Percentiles rank a stretch among this genome's conserved stretches.
Evolutionary conservation across 805 yeast genomes (phyloP).

Genomic region (Torulaspora indica): DNA sequence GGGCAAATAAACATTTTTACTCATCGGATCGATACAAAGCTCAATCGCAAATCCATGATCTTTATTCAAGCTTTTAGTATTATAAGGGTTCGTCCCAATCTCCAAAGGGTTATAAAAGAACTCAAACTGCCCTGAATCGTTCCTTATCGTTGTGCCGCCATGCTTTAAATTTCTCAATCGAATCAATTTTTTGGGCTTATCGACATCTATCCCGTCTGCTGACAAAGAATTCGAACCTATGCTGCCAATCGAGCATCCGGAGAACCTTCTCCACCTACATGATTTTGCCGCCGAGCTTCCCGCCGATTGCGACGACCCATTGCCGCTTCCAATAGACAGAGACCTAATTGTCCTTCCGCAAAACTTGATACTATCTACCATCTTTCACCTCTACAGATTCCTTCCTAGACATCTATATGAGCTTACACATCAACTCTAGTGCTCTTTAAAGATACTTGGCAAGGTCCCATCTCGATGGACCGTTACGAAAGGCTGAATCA

Average conservation of each 20-base stretch:
- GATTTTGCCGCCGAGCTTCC: neutral
- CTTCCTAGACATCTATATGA: no score
- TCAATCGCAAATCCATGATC: constrained; percentile 17
- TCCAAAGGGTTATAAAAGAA: constrained; percentile 20
- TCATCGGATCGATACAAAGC: constrained; percentile 11
- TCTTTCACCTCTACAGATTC: neutral
- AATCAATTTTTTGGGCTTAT: constrained; percentile 11
- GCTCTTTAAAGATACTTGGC: no score
- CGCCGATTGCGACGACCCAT: neutral
- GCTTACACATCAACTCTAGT: neutral
- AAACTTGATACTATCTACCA: neutral
- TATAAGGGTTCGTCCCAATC: constrained; percentile 16
- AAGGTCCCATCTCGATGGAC: neutral
- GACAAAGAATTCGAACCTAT: neutral
- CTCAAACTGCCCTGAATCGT: constrained; percentile 16
- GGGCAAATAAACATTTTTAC: constrained; percentile 15
- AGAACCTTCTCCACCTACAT: constrained; percentile 2
- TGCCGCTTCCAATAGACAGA: constrained; percentile 5
- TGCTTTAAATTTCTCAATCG: constrained; percentile 17
- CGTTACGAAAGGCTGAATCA: neutral
- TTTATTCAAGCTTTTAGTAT: constrained; percentile 6
- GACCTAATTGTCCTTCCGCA: constrained; percentile 7
- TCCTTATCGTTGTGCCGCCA: constrained; percentile 23
- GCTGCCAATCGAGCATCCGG: neutral
- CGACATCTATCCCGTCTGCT: neutral